A percentile compares a stretch with the other conserved stretches of the same genome.
These are phyloP conservation scores for Chalaropsis ovoidea DNA, from an alignment of 2,329 filamentous ascomycete genomes.

Conservation along the genomic window DNA sequence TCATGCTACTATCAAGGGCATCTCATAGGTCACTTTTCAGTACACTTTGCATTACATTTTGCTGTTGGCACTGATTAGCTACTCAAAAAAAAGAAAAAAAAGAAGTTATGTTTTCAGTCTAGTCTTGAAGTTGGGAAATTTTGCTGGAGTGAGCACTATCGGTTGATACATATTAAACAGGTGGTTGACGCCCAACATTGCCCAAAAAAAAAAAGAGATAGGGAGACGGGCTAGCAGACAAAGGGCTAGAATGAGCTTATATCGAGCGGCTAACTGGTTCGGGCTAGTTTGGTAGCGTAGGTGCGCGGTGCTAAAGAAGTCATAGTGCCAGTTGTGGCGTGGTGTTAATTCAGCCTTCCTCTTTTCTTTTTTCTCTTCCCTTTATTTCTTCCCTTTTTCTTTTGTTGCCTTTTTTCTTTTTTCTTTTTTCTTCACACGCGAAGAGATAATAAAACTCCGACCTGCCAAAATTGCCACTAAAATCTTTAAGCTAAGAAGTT, in stretches of 20 bases:
- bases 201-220: neutral
- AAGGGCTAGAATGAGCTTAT: neutral
- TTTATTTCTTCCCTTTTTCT: neutral
- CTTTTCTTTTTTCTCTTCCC: neutral
- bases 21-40: too few relatives aligned
- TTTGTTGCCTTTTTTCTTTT: neutral
- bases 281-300: neutral
- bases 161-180: too few relatives aligned
- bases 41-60: too few relatives aligned
- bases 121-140: too few relatives aligned
- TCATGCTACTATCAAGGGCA: too few relatives aligned
- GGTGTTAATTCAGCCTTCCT: slow-evolving; percentile 3
- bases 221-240: neutral
- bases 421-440: neutral
- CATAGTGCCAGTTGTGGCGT: neutral
- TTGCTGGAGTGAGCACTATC: too few relatives aligned
- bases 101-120: too few relatives aligned
- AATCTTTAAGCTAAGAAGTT: slow-evolving; percentile 7
- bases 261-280: neutral
- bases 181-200: too few relatives aligned
- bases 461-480: slow-evolving; percentile 2
- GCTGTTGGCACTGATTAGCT: too few relatives aligned
- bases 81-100: too few relatives aligned
- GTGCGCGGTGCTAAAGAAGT: neutral
- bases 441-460: slow-evolving; percentile 2